Conservation (phyloP, 1,139 yeast species). For the Suhomyces guaymorum region DNA sequence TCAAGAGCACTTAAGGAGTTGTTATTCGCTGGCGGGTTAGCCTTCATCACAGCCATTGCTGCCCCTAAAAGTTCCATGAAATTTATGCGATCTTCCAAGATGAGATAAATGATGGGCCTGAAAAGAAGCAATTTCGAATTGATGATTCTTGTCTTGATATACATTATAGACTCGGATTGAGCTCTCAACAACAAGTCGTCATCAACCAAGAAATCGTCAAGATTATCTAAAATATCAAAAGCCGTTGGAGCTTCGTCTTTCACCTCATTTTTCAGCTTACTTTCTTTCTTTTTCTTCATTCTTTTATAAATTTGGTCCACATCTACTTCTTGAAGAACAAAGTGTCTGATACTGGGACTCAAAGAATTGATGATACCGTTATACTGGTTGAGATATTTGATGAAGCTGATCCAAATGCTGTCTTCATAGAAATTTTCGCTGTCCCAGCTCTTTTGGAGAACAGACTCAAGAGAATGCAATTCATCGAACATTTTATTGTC, state of each 20-base stretch:
- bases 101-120: conserved; percentile 39
- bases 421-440: conserved; percentile 25
- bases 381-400: conserved; percentile 41
- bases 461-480: conserved; percentile 26
- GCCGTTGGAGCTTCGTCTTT: conserved; percentile 5
- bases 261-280: conserved; percentile 12
- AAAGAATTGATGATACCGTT: conserved; percentile 43
- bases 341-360: conserved; percentile 35
- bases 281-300: conserved; percentile 29
- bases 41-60: conserved; percentile 19
- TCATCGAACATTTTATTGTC: conserved; percentile 49
- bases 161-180: conserved; percentile 43
- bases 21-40: conserved; percentile 3
- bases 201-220: conserved; percentile 39
- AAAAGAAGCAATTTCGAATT: conserved; percentile 35
- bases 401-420: conserved; percentile 32
- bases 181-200: conserved; percentile 37
- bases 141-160: conserved; percentile 40
- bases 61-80: conserved; percentile 19
- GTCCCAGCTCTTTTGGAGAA: conserved; percentile 28
- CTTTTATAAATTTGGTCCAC: conserved; percentile 35
- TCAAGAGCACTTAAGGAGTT: conserved; percentile 11
- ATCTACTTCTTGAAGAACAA: conserved; percentile 37
- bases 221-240: conserved; percentile 21
- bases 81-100: conserved; percentile 34